phyloP scores from a whole-genome alignment of 805 yeast genomes.

The Starmera caribaea region DNA sequence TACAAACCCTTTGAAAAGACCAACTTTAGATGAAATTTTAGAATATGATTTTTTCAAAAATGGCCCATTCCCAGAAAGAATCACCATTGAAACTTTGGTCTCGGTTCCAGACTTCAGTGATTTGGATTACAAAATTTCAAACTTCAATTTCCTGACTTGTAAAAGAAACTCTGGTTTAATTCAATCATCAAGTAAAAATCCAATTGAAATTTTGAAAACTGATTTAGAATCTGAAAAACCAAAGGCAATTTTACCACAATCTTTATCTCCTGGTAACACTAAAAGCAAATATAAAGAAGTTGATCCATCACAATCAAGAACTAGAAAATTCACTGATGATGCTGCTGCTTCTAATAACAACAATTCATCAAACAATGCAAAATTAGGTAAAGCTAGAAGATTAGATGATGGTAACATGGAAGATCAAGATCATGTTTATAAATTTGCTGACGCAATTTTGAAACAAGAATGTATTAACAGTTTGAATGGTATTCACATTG shows the following conservation, averaged over 20 bases:
- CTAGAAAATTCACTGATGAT: constrained; percentile 22
- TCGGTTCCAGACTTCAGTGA: constrained; percentile 51
- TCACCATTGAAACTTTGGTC: constrained; percentile 53
- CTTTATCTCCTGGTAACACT: constrained; percentile 89
- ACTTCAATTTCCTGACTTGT: constrained; percentile 55
- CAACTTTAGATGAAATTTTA: constrained; percentile 67
- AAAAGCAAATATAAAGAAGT: constrained; percentile 73
- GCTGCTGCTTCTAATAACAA: constrained; percentile 7
- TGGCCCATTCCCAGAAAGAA: constrained; percentile 69
- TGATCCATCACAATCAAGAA: constrained; percentile 14
- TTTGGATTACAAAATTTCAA: constrained; percentile 51
- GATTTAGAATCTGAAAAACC: constrained; percentile 65
- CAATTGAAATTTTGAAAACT: constrained; percentile 59
- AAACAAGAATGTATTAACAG: constrained; percentile 37
- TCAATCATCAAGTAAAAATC: constrained; percentile 37
- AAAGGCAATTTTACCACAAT: constrained; percentile 67
- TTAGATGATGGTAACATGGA: constrained; percentile 21
- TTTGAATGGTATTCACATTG: constrained; percentile 32
- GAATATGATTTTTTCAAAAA: constrained; percentile 73
- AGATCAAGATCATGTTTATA: constrained; percentile 13
- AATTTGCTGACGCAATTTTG: constrained; percentile 21
- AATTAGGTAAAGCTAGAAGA: constrained; percentile 24
- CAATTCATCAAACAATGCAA: constrained; percentile 14
- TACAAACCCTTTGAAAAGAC: constrained; percentile 74
- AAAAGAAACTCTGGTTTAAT: constrained; percentile 57